A percentile compares a stretch with the other conserved stretches of the same genome.
These are phyloP conservation scores for Sporothrix pallida DNA, from an alignment of 2,329 filamentous ascomycete species.

Conservation along the genomic window DNA sequence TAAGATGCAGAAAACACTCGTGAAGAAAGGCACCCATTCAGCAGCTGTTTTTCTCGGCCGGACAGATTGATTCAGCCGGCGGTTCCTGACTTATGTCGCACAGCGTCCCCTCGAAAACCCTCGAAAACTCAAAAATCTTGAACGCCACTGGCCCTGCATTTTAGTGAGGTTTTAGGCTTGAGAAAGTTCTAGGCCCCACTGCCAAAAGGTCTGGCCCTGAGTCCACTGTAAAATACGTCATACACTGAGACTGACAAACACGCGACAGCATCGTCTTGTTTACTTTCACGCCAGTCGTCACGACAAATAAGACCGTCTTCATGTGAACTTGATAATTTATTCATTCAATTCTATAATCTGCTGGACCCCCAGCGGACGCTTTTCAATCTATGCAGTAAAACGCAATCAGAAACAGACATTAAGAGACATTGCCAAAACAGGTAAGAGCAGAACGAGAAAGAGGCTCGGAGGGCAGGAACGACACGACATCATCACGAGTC, in stretches of 20 bases:
- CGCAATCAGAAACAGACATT: background rate
- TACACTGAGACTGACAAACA: background rate
- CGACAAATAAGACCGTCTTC: background rate
- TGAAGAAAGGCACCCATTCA: too few relatives aligned
- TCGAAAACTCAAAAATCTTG: too few relatives aligned
- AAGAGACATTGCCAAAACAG: slow-evolving; percentile 1
- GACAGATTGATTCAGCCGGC: too few relatives aligned
- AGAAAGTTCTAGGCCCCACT: too few relatives aligned
- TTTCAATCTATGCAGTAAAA: slow-evolving; percentile 18
- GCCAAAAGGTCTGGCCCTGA: too few relatives aligned
- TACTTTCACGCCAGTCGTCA: background rate
- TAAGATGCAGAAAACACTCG: too few relatives aligned
- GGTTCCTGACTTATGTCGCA: too few relatives aligned
- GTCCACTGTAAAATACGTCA: slow-evolving; percentile 1
- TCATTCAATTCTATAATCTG: background rate
- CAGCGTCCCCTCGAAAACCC: too few relatives aligned
- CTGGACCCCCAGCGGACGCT: slow-evolving; percentile 13
- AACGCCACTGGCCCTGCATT: too few relatives aligned
- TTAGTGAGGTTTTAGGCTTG: too few relatives aligned
- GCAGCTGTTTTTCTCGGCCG: too few relatives aligned
- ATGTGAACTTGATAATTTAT: background rate
- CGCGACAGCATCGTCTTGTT: background rate
- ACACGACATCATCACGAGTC: background rate
- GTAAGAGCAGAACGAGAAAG: background rate
- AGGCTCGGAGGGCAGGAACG: background rate